Evolutionary conservation across 495 filamentous ascomycete genomes (phyloP).

Genomic region (Podospora pseudoanserina): DNA sequence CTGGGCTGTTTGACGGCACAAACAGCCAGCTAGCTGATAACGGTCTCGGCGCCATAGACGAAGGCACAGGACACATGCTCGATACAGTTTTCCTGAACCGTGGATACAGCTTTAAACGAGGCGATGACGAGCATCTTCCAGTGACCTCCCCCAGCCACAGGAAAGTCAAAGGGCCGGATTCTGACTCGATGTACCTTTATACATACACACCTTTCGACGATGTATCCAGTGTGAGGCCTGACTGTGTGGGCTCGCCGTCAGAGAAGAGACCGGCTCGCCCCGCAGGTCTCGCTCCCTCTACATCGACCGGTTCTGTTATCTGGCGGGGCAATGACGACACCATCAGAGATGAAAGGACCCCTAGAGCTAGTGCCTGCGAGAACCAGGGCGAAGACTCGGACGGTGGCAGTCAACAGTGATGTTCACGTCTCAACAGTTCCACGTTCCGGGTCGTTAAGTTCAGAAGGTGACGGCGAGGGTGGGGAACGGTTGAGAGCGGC

Average conservation of each 20-base stretch:
- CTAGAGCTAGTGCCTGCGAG: not conserved
- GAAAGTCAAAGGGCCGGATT: not conserved
- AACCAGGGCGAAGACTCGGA: not conserved
- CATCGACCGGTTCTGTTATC: constrained; percentile 1
- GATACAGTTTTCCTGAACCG: not conserved
- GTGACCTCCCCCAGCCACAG: not conserved
- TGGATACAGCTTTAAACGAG: constrained; percentile 1
- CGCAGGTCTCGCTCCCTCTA: not conserved
- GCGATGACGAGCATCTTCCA: not conserved
- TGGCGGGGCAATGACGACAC: constrained; percentile 2
- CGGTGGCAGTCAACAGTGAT: not conserved
- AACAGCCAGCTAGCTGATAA: not conserved
- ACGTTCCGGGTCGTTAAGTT: not conserved
- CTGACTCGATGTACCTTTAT: not conserved
- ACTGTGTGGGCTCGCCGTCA: not conserved
- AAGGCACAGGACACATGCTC: not conserved
- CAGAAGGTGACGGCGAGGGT: not conserved
- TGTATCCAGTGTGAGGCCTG: not conserved
- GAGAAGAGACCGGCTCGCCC: not conserved
- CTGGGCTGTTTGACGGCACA: not conserved
- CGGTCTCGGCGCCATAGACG: not conserved
- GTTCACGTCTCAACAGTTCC: not conserved
- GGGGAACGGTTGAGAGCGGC: not conserved
- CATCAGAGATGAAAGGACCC: not conserved
- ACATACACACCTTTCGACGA: not conserved